Evolutionary conservation across 345 rosid species (phyloP).

Genomic region (Melaleuca alternifolia): DNA sequence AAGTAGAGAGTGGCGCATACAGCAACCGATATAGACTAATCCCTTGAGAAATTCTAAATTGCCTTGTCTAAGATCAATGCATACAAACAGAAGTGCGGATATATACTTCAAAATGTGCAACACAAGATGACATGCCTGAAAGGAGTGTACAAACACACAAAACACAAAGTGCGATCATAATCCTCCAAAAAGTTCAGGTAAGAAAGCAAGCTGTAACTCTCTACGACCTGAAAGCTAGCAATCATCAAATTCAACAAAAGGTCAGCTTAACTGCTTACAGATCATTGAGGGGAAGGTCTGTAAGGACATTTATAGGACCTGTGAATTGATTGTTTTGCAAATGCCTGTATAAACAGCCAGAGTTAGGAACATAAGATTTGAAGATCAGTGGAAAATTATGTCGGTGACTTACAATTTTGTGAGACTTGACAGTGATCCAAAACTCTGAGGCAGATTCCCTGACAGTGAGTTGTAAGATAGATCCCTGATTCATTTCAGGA

Average conservation of each 20-base stretch:
- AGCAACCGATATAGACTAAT: neutral
- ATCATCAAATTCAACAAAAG: neutral
- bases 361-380: neutral
- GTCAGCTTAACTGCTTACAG: constrained; percentile 33
- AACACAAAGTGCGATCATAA: neutral
- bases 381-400: neutral
- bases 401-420: constrained; percentile 41
- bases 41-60: neutral
- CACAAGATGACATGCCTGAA: neutral
- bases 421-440: constrained; percentile 47
- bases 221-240: neutral
- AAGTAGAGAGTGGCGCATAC: neutral
- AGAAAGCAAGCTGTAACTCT: neutral
- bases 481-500: constrained; percentile 44
- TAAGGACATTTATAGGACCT: constrained; percentile 62
- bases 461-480: constrained; percentile 60
- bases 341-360: constrained; percentile 25
- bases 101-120: neutral
- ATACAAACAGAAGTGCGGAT: neutral
- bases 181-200: neutral
- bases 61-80: neutral
- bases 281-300: constrained; percentile 60
- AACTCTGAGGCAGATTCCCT: constrained; percentile 67
- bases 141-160: neutral
- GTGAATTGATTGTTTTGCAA: constrained; percentile 68